A percentile compares a stretch with the other conserved stretches of the same genome.
These are phyloP conservation scores for Fagus crenata DNA, from an alignment of 306 rosid genomes.

Conservation along the genomic window DNA sequence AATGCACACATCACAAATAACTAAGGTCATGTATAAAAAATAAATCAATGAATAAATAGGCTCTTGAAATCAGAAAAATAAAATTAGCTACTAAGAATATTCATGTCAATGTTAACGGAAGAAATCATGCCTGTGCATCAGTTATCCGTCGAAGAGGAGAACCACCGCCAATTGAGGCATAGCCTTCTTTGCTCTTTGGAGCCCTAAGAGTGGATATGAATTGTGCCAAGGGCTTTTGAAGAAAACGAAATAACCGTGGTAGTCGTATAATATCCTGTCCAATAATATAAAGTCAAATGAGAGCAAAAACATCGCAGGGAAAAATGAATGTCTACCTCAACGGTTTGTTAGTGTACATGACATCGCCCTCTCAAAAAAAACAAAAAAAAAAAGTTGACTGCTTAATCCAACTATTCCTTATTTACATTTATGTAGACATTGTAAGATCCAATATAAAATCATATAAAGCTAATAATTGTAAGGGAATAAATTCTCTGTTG, in stretches of 20 bases:
- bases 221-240: slow-evolving; percentile 93
- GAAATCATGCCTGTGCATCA: slow-evolving; percentile 74
- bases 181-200: slow-evolving; percentile 96
- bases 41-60: background rate
- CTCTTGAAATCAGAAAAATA: background rate
- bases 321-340: background rate
- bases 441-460: background rate
- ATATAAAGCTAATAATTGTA: background rate
- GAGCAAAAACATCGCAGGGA: background rate
- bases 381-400: background rate
- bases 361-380: background rate
- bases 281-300: slow-evolving; percentile 13
- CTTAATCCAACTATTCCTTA: background rate
- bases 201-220: slow-evolving; percentile 81
- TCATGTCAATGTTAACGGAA: slow-evolving; percentile 14
- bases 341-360: background rate
- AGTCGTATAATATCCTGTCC: slow-evolving; percentile 86
- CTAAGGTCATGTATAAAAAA: background rate
- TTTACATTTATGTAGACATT: background rate
- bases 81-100: background rate
- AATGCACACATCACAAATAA: background rate
- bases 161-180: slow-evolving; percentile 97
- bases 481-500: background rate
- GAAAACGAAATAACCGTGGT: slow-evolving; percentile 84
- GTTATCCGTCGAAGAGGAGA: slow-evolving; percentile 91